Conservation (phyloP, 2,329 filamentous ascomycete species). For the Xylaria sp. region DNA sequence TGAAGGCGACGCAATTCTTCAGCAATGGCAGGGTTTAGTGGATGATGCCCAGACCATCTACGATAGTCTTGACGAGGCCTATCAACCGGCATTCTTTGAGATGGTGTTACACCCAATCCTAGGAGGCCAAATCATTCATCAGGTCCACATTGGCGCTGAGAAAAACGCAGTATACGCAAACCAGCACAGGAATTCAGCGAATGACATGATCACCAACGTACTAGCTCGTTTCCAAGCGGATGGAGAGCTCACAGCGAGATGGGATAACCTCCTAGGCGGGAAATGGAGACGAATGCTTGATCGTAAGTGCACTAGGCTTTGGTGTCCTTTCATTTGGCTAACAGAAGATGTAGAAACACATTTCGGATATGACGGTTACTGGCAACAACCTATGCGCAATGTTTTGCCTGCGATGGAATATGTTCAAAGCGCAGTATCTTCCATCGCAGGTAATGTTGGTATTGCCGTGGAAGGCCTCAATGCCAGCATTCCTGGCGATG, state of each 20-base stretch:
- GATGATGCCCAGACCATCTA: constrained; percentile 67
- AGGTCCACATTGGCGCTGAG: constrained; percentile 61
- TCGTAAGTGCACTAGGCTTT: constrained; percentile 53
- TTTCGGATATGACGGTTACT: constrained; percentile 64
- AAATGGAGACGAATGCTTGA: constrained; percentile 73
- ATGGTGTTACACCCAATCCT: constrained; percentile 69
- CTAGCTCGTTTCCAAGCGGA: constrained; percentile 67
- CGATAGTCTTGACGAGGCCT: constrained; percentile 60
- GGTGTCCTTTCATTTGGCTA: background rate
- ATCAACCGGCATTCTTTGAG: constrained; percentile 70
- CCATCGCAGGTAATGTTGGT: constrained; percentile 71
- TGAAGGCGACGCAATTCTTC: constrained; percentile 66
- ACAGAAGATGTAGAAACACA: constrained; percentile 57
- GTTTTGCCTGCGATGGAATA: constrained; percentile 70
- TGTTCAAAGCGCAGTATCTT: constrained; percentile 67
- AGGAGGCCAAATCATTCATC: constrained; percentile 65
- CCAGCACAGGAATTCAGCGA: constrained; percentile 64
- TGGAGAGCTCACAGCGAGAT: constrained; percentile 64
- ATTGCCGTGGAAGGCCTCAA: constrained; percentile 73
- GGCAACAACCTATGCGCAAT: constrained; percentile 81
- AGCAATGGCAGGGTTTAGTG: constrained; percentile 64
- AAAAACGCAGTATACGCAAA: constrained; percentile 63
- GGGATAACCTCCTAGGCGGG: constrained; percentile 67
- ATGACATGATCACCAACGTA: constrained; percentile 63
- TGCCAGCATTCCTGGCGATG: constrained; percentile 74